Evolutionary conservation across 2,329 filamentous ascomycete genomes (phyloP).

Genomic region (Pseudogymnoascus sp.): DNA sequence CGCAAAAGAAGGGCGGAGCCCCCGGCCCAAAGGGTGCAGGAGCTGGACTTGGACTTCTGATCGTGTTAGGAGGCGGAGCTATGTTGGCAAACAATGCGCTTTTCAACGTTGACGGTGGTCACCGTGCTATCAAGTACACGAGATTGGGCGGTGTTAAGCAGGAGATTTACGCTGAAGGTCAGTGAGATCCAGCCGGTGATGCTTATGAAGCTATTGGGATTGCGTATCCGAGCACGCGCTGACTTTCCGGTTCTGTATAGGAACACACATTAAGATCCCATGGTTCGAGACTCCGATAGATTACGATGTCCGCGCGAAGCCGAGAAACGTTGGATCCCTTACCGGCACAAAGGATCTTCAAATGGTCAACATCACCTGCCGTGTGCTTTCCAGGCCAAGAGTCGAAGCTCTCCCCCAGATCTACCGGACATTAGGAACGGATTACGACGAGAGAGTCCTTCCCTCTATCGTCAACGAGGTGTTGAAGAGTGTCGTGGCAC

Average conservation of each 20-base stretch:
- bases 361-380: slow-evolving; percentile 99
- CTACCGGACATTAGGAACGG: slow-evolving; percentile 87
- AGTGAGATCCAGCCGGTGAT: slow-evolving; percentile 15
- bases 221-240: slow-evolving; percentile 12
- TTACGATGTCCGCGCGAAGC: slow-evolving; percentile 97
- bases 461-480: slow-evolving; percentile 99
- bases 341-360: slow-evolving; percentile 98
- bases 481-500: slow-evolving; percentile 94
- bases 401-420: slow-evolving; percentile 89
- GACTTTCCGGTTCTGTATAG: slow-evolving; percentile 36
- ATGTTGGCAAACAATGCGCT: slow-evolving; percentile 51
- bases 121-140: slow-evolving; percentile 97
- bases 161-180: slow-evolving; percentile 94
- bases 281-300: slow-evolving; percentile 97
- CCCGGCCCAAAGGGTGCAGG: slow-evolving; percentile 42
- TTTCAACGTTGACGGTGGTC: slow-evolving; percentile 91
- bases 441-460: slow-evolving; percentile 95
- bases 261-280: slow-evolving; percentile 87
- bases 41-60: slow-evolving; percentile 45
- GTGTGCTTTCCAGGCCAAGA: slow-evolving; percentile 88
- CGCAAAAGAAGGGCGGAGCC: slow-evolving; percentile 43
- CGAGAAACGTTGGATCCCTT: slow-evolving; percentile 90
- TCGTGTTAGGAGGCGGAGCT: slow-evolving; percentile 47
- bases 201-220: not conserved
- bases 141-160: slow-evolving; percentile 86